These are phyloP conservation scores for Venturia oleaginea DNA, from an alignment of 2,329 filamentous ascomycete genomes.

Conservation along the genomic window DNA sequence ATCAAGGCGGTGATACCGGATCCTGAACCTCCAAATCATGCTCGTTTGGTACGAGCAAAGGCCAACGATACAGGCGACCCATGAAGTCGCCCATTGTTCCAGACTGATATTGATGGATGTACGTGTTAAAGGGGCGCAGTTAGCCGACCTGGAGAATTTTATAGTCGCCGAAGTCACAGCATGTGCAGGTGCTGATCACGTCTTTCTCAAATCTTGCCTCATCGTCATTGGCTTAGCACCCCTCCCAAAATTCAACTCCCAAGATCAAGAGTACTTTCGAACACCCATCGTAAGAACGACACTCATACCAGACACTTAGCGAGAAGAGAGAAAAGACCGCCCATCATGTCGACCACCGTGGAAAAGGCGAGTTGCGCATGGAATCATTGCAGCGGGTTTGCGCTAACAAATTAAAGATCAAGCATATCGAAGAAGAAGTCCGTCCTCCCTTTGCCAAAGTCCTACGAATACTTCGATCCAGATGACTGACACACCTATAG, in stretches of 20 bases:
- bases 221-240: neutral
- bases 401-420: slow-evolving; percentile 55
- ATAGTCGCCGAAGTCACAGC: neutral
- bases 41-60: neutral
- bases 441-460: slow-evolving; percentile 27
- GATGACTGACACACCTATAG: slow-evolving; percentile 36
- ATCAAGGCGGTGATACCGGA: neutral
- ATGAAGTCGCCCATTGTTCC: neutral
- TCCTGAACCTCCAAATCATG: neutral
- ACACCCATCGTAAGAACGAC: neutral
- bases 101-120: neutral
- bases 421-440: slow-evolving; percentile 92
- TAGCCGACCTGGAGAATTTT: neutral
- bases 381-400: neutral
- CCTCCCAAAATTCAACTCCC: slow-evolving; percentile 3
- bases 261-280: neutral
- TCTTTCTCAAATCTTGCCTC: neutral
- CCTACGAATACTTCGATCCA: slow-evolving; percentile 15
- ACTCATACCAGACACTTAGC: neutral
- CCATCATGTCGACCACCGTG: slow-evolving; percentile 88
- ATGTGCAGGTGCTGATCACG: neutral
- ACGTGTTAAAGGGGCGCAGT: neutral
- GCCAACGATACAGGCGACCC: neutral
- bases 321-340: neutral
- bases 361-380: slow-evolving; percentile 68